Conservation (phyloP, 2,329 filamentous ascomycete genomes). For the Akanthomyces dipterigenus region DNA sequence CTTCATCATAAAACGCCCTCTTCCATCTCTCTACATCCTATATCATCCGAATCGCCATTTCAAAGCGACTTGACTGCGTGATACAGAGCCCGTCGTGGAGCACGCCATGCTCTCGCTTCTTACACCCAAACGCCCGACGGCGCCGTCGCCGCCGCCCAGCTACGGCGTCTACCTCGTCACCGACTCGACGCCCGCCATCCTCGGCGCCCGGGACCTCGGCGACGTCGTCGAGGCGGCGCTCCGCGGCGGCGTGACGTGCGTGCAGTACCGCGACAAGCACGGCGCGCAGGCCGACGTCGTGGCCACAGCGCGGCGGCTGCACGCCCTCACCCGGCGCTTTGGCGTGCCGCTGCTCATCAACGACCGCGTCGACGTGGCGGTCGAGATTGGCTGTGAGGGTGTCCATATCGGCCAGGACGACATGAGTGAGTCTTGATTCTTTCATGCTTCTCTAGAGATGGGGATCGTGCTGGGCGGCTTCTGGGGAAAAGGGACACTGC, state of each 20-base stretch:
- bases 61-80: too few species aligned
- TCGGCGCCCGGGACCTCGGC: slow-evolving; percentile 63
- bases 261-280: slow-evolving; percentile 88
- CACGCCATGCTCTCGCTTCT: neutral
- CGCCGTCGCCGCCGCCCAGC: slow-evolving; percentile 45
- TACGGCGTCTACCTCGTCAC: slow-evolving; percentile 88
- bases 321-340: slow-evolving; percentile 59
- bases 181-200: slow-evolving; percentile 80
- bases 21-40: neutral
- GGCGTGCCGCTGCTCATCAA: slow-evolving; percentile 83
- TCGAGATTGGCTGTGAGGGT: slow-evolving; percentile 80
- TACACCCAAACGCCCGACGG: slow-evolving; percentile 15
- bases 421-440: slow-evolving; percentile 55
- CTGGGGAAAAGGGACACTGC: too few species aligned
- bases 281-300: slow-evolving; percentile 68
- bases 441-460: neutral
- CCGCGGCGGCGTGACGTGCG: slow-evolving; percentile 72
- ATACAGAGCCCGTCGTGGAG: neutral
- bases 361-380: slow-evolving; percentile 82
- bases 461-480: neutral
- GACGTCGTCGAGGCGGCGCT: slow-evolving; percentile 69
- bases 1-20: neutral
- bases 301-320: slow-evolving; percentile 62
- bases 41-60: too few species aligned
- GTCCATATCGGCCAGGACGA: slow-evolving; percentile 96